These are phyloP conservation scores for Anthostomella pinea DNA, from an alignment of 2,329 filamentous ascomycete genomes.

Conservation along the genomic window DNA sequence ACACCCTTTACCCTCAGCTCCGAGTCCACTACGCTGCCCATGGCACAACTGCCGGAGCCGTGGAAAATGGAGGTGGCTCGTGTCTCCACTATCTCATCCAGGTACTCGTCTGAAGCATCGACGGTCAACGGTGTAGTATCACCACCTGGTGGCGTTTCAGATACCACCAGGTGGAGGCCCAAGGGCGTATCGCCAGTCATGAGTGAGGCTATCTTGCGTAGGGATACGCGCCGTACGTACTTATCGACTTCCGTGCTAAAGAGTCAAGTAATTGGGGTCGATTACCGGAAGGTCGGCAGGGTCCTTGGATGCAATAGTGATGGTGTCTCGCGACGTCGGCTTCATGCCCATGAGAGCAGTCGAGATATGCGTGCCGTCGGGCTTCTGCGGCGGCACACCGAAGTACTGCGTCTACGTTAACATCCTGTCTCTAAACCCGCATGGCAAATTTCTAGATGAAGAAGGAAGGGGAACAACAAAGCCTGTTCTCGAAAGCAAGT, in stretches of 20 bases:
- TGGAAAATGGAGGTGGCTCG: constrained; percentile 7
- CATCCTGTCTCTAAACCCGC: too few relatives aligned
- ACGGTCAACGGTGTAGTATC: constrained; percentile 11
- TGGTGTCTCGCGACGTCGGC: constrained; percentile 20
- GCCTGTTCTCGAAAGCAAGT: too few relatives aligned
- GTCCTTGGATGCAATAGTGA: constrained; percentile 18
- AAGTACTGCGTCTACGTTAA: too few relatives aligned
- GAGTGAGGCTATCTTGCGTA: constrained; percentile 11
- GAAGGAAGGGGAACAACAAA: too few relatives aligned
- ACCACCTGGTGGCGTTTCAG: constrained; percentile 9
- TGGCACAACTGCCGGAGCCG: constrained; percentile 11
- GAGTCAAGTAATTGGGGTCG: constrained; percentile 21
- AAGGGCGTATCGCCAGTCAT: constrained; percentile 18
- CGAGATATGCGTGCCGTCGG: constrained; percentile 18
- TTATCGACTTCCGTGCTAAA: constrained; percentile 24
- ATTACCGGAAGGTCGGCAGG: constrained; percentile 16
- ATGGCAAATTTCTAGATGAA: too few relatives aligned
- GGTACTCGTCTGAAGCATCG: constrained; percentile 16
- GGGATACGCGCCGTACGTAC: constrained; percentile 16
- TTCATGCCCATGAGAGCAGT: constrained; percentile 16
- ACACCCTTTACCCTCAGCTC: constrained; percentile 16
- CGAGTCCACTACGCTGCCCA: constrained; percentile 23
- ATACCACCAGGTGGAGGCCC: constrained; percentile 17
- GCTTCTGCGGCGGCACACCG: constrained; percentile 3
- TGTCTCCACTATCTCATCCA: constrained; percentile 17